Conservation (phyloP, 108 stramenopile genomes). For the Conticribra guillardii region DNA sequence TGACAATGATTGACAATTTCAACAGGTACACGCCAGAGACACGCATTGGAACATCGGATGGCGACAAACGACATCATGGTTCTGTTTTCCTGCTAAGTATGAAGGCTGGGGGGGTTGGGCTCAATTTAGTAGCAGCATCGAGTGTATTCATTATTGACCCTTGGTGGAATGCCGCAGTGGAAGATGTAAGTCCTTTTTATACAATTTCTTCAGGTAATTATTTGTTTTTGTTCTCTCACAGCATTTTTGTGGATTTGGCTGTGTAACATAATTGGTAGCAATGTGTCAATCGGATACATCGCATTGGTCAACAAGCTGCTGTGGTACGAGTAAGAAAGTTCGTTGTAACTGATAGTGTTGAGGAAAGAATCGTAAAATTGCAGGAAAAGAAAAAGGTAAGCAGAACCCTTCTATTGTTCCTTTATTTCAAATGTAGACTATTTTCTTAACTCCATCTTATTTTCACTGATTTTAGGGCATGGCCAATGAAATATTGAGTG, state of each 20-base stretch:
- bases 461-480: conserved; percentile 34
- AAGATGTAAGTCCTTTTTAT: conserved; percentile 62
- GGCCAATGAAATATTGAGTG: conserved; percentile 63
- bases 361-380: conserved; percentile 80
- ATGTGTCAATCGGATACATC: conserved; percentile 77
- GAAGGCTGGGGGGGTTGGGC: conserved; percentile 85
- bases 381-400: conserved; percentile 75
- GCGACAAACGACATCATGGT: conserved; percentile 31
- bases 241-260: not conserved
- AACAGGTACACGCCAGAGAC: conserved; percentile 29
- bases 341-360: conserved; percentile 74
- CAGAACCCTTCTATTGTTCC: not conserved
- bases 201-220: not conserved
- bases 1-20: conserved; percentile 70
- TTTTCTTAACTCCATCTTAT: not conserved
- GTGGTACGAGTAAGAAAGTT: conserved; percentile 83
- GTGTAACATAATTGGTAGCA: not conserved
- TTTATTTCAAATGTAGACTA: not conserved
- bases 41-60: not conserved
- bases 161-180: conserved; percentile 86
- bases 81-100: conserved; percentile 81
- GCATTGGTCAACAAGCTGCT: conserved; percentile 83
- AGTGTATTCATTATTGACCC: conserved; percentile 85
- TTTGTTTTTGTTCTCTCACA: not conserved
- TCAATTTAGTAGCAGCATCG: conserved; percentile 77